Evolutionary conservation across 148 eudicot species (phyloP).

Genomic region (Fallopia convolvulus): DNA sequence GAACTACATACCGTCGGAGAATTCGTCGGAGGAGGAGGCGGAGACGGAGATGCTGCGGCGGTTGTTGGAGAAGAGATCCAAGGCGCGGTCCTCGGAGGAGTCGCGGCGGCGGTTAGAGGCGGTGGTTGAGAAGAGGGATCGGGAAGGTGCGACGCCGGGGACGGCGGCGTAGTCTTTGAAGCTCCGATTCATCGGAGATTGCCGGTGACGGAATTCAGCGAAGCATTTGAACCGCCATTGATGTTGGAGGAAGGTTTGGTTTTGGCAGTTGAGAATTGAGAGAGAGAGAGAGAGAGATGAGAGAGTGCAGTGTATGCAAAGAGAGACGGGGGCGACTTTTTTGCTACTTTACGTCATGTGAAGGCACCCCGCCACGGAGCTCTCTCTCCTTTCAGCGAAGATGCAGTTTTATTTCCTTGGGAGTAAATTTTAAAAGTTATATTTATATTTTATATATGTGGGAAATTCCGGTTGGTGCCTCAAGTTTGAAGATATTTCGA

Average conservation of each 20-base stretch:
- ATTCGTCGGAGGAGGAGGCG: conserved; percentile 32
- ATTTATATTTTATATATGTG: not conserved
- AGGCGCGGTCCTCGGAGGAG: conserved; percentile 17
- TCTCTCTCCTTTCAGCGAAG: not conserved
- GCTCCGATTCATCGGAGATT: conserved; percentile 25
- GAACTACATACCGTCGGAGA: conserved; percentile 26
- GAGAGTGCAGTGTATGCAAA: conserved; percentile 12
- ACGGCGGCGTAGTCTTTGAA: conserved; percentile 17
- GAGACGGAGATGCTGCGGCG: conserved; percentile 38
- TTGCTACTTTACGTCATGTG: conserved; percentile 24
- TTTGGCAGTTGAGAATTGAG: conserved; percentile 10
- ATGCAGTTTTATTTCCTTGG: not conserved
- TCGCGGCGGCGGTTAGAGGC: conserved; percentile 23
- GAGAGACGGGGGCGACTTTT: not conserved
- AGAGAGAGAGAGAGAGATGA: not conserved
- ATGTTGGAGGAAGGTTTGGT: not conserved
- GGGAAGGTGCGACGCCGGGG: conserved; percentile 12
- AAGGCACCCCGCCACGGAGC: conserved; percentile 5
- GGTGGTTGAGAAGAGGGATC: not conserved
- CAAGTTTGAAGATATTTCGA: too few relatives aligned
- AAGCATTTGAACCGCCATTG: not conserved
- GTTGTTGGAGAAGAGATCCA: conserved; percentile 57
- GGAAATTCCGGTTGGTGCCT: too few relatives aligned
- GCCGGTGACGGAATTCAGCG: not conserved
- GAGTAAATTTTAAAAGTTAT: not conserved